Conservation (phyloP, 306 rosid species). For the Amphicarpaea edgeworthii region DNA sequence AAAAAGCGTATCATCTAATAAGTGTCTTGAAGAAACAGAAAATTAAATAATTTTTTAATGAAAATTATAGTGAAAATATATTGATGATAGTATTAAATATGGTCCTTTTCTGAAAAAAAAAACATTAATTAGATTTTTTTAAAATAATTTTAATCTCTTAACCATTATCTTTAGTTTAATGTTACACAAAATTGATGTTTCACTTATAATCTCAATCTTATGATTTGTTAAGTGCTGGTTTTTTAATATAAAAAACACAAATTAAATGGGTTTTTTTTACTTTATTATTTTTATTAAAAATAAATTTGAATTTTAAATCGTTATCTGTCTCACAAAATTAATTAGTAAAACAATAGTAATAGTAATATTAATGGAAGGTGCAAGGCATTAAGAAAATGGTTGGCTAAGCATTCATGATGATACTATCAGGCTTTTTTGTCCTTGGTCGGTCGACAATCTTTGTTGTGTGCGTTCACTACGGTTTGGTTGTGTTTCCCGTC, state of each 20-base stretch:
- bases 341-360: background rate
- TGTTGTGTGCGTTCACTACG: slow-evolving; percentile 70
- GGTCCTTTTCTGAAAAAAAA: background rate
- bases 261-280: background rate
- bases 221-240: background rate
- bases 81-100: too few species aligned
- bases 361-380: background rate
- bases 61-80: too few species aligned
- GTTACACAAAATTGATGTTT: background rate
- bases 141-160: background rate
- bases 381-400: slow-evolving; percentile 41
- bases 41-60: background rate
- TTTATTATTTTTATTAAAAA: background rate
- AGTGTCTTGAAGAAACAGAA: background rate
- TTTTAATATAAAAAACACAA: background rate
- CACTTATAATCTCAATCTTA: background rate
- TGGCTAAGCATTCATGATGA: slow-evolving; percentile 70
- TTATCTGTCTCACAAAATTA: background rate
- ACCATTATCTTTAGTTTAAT: background rate
- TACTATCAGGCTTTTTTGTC: slow-evolving; percentile 74
- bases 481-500: slow-evolving; percentile 66
- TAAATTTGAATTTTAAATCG: background rate
- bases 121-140: background rate
- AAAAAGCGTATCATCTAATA: background rate
- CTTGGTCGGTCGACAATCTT: slow-evolving; percentile 94